These are phyloP conservation scores for Clavispora asparagi DNA, from an alignment of 805 yeast genomes.

Conservation along the genomic window DNA sequence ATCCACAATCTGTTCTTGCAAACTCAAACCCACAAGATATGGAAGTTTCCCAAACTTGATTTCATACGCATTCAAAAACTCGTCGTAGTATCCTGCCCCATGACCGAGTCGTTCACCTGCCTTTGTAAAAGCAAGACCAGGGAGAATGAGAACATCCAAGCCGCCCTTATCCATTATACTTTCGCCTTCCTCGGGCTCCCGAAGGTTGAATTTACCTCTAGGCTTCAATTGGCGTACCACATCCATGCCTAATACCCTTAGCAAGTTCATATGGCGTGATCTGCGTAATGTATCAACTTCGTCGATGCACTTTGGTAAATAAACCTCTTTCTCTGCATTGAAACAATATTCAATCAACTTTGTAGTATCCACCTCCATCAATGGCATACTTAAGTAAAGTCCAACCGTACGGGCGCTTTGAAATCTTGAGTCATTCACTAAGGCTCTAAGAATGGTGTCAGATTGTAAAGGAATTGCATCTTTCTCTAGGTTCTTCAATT, in stretches of 20 bases:
- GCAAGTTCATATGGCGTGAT: conserved; percentile 47
- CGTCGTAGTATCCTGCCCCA: conserved; percentile 93
- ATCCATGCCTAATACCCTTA: conserved; percentile 38
- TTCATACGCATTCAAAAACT: conserved; percentile 27
- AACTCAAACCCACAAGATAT: conserved; percentile 55
- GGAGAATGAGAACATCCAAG: conserved; percentile 71
- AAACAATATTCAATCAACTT: conserved; percentile 51
- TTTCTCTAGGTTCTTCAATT: conserved; percentile 13
- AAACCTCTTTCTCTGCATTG: conserved; percentile 45
- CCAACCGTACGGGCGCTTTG: conserved; percentile 48
- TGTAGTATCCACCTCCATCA: conserved; percentile 61
- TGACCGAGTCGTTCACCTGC: conserved; percentile 67
- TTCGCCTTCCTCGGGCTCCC: conserved; percentile 54
- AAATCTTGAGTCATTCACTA: conserved; percentile 32
- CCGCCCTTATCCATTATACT: conserved; percentile 21
- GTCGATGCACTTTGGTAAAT: conserved; percentile 49
- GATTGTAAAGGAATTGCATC: conserved; percentile 23
- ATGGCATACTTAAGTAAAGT: conserved; percentile 72
- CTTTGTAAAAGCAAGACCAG: conserved; percentile 76
- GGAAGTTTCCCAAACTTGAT: conserved; percentile 28
- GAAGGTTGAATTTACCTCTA: conserved; percentile 58
- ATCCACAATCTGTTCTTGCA: conserved; percentile 56
- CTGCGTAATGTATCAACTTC: conserved; percentile 27
- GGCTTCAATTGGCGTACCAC: conserved; percentile 51
- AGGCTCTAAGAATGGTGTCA: conserved; percentile 10